These are phyloP conservation scores for Boletus sp. DNA, from an alignment of 768 basidiomycete genomes.

Conservation along the genomic window DNA sequence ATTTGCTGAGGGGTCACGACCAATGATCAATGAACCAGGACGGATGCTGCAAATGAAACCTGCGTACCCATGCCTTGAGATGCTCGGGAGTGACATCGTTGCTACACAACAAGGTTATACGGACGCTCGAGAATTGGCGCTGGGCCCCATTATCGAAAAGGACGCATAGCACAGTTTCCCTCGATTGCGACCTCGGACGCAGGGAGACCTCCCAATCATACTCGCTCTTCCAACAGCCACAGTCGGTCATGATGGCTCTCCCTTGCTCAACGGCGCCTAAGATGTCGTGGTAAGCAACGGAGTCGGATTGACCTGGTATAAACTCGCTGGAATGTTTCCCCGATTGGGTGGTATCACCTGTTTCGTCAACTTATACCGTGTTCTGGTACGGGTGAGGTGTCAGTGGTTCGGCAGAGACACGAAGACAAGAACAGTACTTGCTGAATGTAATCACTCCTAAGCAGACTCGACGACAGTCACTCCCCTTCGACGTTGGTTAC, in stretches of 20 bases:
- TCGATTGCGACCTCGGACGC: background rate
- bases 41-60: background rate
- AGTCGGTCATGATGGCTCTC: background rate
- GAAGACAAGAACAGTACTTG: background rate
- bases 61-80: background rate
- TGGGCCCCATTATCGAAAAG: slow-evolving; percentile 5
- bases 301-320: too few relatives aligned
- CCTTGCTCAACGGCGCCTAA: background rate
- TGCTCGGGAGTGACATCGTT: background rate
- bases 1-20: background rate
- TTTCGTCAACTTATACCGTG: background rate
- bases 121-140: slow-evolving; percentile 2
- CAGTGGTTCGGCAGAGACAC: background rate
- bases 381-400: background rate
- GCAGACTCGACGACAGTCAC: background rate
- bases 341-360: background rate
- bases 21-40: background rate
- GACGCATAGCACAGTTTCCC: background rate
- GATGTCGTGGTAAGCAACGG: background rate
- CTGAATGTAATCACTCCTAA: too few relatives aligned
- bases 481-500: background rate
- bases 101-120: slow-evolving; percentile 1
- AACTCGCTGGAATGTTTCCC: background rate
- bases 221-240: background rate
- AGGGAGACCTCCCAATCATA: slow-evolving; percentile 3